A percentile compares a stretch with the other conserved stretches of the same genome.
phyloP scores from a whole-genome alignment of 768 basidiomycete species.

The Leccinum uliginosum region DNA sequence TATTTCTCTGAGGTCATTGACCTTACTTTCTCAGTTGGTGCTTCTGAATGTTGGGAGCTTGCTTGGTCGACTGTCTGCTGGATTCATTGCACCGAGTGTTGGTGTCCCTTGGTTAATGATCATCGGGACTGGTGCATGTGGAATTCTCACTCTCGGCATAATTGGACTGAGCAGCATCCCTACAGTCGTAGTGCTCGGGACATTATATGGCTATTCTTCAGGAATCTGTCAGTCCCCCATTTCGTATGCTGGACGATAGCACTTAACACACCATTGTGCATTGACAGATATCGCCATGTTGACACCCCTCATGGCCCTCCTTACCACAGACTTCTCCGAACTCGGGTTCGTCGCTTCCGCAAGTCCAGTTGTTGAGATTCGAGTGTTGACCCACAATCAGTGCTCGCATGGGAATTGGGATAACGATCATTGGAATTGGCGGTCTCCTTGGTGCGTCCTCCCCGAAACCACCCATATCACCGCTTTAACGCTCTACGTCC shows the following conservation, averaged over 20 bases:
- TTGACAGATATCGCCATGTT: constrained; percentile 34
- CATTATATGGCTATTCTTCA: constrained; percentile 45
- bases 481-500: background rate
- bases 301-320: constrained; percentile 30
- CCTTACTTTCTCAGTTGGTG: constrained; percentile 32
- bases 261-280: background rate
- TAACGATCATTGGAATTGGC: constrained; percentile 11
- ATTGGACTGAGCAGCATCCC: constrained; percentile 28
- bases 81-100: constrained; percentile 31
- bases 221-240: constrained; percentile 34
- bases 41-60: constrained; percentile 49
- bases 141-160: constrained; percentile 21
- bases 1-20: background rate
- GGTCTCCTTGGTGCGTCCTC: constrained; percentile 19
- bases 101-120: constrained; percentile 43
- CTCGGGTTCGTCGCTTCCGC: constrained; percentile 35
- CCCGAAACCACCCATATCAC: background rate
- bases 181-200: constrained; percentile 36
- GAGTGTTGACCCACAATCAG: background rate
- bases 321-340: constrained; percentile 36
- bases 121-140: constrained; percentile 28
- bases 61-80: constrained; percentile 33
- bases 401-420: background rate
- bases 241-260: background rate
- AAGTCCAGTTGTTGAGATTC: background rate